Conservation (phyloP, 1,284 basidiomycete genomes). For the Puccinia horiana region DNA sequence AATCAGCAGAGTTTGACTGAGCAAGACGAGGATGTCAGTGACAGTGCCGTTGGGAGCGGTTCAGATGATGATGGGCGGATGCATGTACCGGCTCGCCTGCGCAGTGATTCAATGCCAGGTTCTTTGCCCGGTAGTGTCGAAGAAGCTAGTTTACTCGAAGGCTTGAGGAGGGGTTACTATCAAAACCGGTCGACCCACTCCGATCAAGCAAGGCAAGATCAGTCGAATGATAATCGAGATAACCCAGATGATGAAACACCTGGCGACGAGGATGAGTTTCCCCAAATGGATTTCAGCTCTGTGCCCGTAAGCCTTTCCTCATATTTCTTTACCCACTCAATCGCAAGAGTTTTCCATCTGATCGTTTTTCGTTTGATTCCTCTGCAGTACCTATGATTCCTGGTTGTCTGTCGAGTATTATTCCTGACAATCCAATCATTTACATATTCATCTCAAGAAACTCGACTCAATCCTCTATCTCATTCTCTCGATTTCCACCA, state of each 20-base stretch:
- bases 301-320: constrained; percentile 33
- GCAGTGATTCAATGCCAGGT: constrained; percentile 49
- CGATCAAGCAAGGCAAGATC: not conserved
- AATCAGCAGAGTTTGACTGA: not conserved
- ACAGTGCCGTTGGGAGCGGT: constrained; percentile 34
- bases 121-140: constrained; percentile 56
- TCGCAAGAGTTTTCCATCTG: too few species aligned
- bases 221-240: not conserved
- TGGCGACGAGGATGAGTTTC: constrained; percentile 54
- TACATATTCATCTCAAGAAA: not conserved
- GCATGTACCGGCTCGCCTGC: not conserved
- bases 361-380: not conserved
- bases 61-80: constrained; percentile 46
- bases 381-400: constrained; percentile 17
- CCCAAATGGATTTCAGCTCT: constrained; percentile 47
- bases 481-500: not conserved
- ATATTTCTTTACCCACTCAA: not conserved
- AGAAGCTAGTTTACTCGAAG: constrained; percentile 52
- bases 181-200: not conserved
- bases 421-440: not conserved
- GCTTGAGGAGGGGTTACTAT: constrained; percentile 23
- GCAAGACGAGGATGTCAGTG: constrained; percentile 8
- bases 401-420: not conserved
- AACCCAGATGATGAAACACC: constrained; percentile 50
- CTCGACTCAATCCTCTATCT: not conserved